Base-by-base conservation (phyloP, 768 basidiomycete species). In the Podaxis mareebaensis region DNA sequence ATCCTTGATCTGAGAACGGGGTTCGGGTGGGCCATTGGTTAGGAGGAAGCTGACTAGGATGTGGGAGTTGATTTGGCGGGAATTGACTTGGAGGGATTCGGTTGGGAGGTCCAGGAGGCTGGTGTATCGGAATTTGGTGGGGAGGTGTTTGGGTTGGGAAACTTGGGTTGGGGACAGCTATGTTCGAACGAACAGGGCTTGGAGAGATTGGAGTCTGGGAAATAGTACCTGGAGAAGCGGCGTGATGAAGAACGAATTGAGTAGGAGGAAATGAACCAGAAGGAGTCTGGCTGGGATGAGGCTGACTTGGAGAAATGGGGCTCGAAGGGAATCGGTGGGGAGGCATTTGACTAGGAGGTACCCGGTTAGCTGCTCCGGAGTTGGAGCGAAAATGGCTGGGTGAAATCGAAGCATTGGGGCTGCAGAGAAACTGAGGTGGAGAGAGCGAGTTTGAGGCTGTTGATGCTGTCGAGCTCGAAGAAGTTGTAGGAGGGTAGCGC, bases 21-120 rank as follows among this genome's bases (percentile, higher is more conserved):
- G 0, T n/a, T 58, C 39, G 39, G 7, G 56, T 44, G 10, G 56
- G 56, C 56, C 56, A 58, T n/a, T 58, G 56, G 26, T 58, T 58
- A 4, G 56, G 56, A 30, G 42, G 24, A 44, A 58, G 56, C 22
- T 46, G 56, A 22, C 56, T 58, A 13, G 56, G 56, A 40, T 58
- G 56, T 8, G 56, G 56, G 22, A 58, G 56, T 42, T 26, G 56
- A 13, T 46, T 46, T n/a, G 42, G 17, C 3, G 56, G 38, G 3
- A 30, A 38, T 39, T 28, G 30, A n/a, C 38, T 55, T 17, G 42
- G 42, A 44, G 53, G 38, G 11, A 55, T 17, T 24, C 36, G 22
- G n/a, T 46, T 58, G 11, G 38, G 22, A 28, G 24, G 26, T 4
- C 39, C 22, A 3, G 56, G 24, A 46, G 22, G 12, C 11, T 24